Conservation (phyloP, 495 filamentous ascomycete species). For the Tuber microsphaerosporum region DNA sequence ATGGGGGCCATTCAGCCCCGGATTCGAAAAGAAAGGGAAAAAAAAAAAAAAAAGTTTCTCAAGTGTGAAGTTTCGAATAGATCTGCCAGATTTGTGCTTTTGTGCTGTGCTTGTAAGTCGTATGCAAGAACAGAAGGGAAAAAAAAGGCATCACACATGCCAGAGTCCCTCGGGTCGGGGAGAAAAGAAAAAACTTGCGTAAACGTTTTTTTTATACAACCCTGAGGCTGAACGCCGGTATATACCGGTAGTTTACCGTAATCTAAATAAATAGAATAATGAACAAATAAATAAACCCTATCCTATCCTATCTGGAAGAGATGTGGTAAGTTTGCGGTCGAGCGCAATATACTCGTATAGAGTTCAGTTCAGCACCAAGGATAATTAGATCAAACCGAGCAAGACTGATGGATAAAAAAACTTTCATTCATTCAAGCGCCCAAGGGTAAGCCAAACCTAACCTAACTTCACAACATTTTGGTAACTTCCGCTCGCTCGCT, state of each 20-base stretch:
- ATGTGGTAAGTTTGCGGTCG: too few species aligned
- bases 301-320: too few species aligned
- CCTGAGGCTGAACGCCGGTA: background rate
- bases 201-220: background rate
- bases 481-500: background rate
- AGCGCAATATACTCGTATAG: too few species aligned
- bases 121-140: background rate
- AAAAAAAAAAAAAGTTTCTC: background rate
- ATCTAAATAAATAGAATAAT: too few species aligned
- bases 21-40: background rate
- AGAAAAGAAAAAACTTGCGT: background rate
- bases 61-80: background rate
- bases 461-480: background rate
- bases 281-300: background rate
- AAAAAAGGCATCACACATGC: background rate
- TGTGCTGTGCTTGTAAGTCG: background rate
- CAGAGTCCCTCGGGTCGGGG: background rate
- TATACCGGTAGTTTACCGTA: too few species aligned
- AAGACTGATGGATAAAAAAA: too few species aligned
- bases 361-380: too few species aligned
- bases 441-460: too few species aligned
- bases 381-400: too few species aligned
- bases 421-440: too few species aligned
- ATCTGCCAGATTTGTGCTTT: background rate
- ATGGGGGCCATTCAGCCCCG: background rate